A percentile compares a stretch with the other conserved stretches of the same genome.
Evolutionary conservation across 2,329 filamentous ascomycete genomes (phyloP).

Genomic region (Fusarium duplospermum): DNA sequence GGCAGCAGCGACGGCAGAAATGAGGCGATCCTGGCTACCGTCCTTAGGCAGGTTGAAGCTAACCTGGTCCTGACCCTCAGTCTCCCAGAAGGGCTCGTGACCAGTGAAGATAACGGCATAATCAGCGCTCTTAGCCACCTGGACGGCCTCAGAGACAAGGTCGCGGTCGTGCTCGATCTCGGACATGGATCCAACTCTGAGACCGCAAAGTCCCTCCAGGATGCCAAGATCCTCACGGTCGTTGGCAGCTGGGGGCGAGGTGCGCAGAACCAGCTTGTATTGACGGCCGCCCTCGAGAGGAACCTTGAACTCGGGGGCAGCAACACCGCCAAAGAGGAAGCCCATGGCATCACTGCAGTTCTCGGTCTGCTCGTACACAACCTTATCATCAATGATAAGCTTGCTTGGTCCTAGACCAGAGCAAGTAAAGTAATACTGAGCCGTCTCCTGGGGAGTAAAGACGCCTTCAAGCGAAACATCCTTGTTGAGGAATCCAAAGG

Average conservation of each 20-base stretch:
- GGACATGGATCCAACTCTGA: slow-evolving; percentile 49
- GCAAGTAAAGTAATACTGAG: slow-evolving; percentile 48
- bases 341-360: slow-evolving; percentile 50
- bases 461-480: slow-evolving; percentile 46
- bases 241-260: slow-evolving; percentile 43
- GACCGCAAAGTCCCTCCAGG: slow-evolving; percentile 47
- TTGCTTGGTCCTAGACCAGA: slow-evolving; percentile 48
- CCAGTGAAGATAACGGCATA: slow-evolving; percentile 68
- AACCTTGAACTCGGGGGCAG: slow-evolving; percentile 47
- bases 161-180: slow-evolving; percentile 50
- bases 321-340: slow-evolving; percentile 47
- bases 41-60: slow-evolving; percentile 74
- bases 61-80: slow-evolving; percentile 75
- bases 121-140: slow-evolving; percentile 68
- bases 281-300: slow-evolving; percentile 44
- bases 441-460: slow-evolving; percentile 47
- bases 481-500: slow-evolving; percentile 42
- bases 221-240: slow-evolving; percentile 46
- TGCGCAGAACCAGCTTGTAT: slow-evolving; percentile 48
- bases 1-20: slow-evolving; percentile 64
- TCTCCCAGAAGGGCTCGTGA: slow-evolving; percentile 62
- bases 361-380: slow-evolving; percentile 47
- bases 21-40: slow-evolving; percentile 69
- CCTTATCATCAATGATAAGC: slow-evolving; percentile 46
- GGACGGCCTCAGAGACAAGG: slow-evolving; percentile 61